Evolutionary conservation across 768 basidiomycete genomes (phyloP).

Genomic region (Mycena vitilis): DNA sequence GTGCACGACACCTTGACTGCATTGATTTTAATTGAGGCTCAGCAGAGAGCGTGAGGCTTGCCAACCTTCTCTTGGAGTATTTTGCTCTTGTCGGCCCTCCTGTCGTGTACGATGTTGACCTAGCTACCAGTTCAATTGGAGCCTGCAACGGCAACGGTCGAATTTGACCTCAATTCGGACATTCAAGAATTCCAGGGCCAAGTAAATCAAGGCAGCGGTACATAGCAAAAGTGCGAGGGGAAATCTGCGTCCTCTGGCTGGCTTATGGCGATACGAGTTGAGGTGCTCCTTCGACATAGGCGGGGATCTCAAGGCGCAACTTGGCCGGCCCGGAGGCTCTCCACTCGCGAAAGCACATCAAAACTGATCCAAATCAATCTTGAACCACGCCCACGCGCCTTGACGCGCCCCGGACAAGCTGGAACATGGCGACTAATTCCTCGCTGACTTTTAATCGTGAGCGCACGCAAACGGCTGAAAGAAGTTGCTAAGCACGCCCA

Average conservation of each 20-base stretch:
- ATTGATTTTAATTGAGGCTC: background rate
- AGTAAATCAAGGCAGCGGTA: background rate
- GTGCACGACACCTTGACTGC: conserved; percentile 24
- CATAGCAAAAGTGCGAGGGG: background rate
- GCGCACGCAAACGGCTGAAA: conserved; percentile 23
- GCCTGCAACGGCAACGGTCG: too few species aligned
- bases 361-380: background rate
- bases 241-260: background rate
- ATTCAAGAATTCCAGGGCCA: conserved; percentile 11
- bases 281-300: conserved; percentile 6
- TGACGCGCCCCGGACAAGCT: background rate
- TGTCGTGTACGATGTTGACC: conserved; percentile 21
- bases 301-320: background rate
- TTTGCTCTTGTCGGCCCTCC: background rate
- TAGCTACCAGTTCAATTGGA: background rate
- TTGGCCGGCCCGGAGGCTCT: background rate
- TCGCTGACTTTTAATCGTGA: conserved; percentile 54
- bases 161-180: conserved; percentile 19
- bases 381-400: background rate
- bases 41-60: background rate
- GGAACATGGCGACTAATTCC: conserved; percentile 13
- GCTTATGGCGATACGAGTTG: background rate
- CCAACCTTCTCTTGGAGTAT: conserved; percentile 4
- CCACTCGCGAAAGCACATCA: background rate
- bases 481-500: conserved; percentile 42